Conservation (phyloP, 139 green algal genomes). For the Astrephomene gubernaculifera region DNA sequence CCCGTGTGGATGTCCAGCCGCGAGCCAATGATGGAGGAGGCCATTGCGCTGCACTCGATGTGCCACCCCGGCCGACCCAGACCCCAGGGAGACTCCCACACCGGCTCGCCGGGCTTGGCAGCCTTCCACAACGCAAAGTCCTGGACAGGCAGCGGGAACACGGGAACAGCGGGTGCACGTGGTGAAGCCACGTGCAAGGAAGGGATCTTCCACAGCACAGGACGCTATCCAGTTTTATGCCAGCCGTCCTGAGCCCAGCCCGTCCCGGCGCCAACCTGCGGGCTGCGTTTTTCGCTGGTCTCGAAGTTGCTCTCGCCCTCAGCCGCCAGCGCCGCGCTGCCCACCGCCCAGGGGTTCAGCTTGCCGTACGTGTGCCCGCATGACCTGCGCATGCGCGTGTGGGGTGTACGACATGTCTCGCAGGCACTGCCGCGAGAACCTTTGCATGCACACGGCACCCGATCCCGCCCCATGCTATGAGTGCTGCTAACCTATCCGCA, state of each 20-base stretch:
- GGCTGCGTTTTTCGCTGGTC: slow-evolving; percentile 87
- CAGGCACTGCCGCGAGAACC: no score
- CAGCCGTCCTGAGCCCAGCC: no score
- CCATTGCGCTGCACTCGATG: slow-evolving; percentile 99
- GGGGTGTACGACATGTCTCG: no score
- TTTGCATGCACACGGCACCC: no score
- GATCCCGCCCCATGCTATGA: no score
- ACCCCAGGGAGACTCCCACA: slow-evolving; percentile 95
- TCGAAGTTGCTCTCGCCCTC: slow-evolving; percentile 83
- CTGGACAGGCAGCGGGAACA: not conserved
- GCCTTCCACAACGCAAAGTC: slow-evolving; percentile 99
- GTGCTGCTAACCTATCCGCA: no score
- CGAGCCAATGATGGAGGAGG: slow-evolving; percentile 83
- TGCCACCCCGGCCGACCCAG: slow-evolving; percentile 93
- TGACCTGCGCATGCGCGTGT: slow-evolving; percentile 44
- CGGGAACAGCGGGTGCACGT: no score
- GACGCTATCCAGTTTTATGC: no score
- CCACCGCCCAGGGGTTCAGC: slow-evolving; percentile 87
- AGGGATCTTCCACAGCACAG: no score
- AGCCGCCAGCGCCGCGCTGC: slow-evolving; percentile 72
- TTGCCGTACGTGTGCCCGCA: slow-evolving; percentile 92
- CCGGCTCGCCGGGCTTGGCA: slow-evolving; percentile 92
- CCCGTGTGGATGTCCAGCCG: slow-evolving; percentile 97
- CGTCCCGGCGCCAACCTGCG: no score
- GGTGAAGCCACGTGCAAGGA: no score